Evolutionary conservation across 1,284 basidiomycete genomes (phyloP).

Genomic region (Malassezia psittaci): DNA sequence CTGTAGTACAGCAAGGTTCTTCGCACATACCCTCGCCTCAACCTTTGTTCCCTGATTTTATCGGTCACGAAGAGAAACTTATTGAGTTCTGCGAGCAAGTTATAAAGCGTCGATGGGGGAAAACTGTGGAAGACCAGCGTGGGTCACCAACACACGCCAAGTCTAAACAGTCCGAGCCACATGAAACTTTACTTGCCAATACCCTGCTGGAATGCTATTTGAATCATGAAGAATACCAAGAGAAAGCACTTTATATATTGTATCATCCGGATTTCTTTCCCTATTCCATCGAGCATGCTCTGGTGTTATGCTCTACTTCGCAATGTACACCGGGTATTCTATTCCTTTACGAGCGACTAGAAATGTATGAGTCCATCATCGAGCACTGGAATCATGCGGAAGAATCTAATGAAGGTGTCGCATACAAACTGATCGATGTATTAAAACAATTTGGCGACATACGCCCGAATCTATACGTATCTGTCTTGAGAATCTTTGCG

Average conservation of each 20-base stretch:
- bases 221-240: conserved; percentile 49
- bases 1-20: background rate
- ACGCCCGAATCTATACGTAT: conserved; percentile 68
- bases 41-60: conserved; percentile 85
- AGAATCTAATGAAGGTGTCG: conserved; percentile 48
- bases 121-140: conserved; percentile 52
- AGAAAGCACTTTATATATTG: conserved; percentile 28
- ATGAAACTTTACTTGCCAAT: conserved; percentile 48
- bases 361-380: conserved; percentile 90
- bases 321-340: conserved; percentile 75
- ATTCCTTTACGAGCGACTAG: conserved; percentile 79
- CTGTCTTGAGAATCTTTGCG: conserved; percentile 81
- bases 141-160: conserved; percentile 3
- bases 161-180: background rate
- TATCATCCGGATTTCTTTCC: conserved; percentile 53
- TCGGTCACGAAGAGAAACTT: conserved; percentile 75
- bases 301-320: conserved; percentile 78
- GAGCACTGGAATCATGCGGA: conserved; percentile 65
- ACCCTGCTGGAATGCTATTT: conserved; percentile 90
- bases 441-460: conserved; percentile 64
- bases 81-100: conserved; percentile 80
- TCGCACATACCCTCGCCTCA: conserved; percentile 62
- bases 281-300: conserved; percentile 78
- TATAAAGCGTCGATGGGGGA: conserved; percentile 68
- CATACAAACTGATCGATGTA: conserved; percentile 58